Base-by-base conservation (phyloP, 345 rosid species). In the Firmiana major region DNA sequence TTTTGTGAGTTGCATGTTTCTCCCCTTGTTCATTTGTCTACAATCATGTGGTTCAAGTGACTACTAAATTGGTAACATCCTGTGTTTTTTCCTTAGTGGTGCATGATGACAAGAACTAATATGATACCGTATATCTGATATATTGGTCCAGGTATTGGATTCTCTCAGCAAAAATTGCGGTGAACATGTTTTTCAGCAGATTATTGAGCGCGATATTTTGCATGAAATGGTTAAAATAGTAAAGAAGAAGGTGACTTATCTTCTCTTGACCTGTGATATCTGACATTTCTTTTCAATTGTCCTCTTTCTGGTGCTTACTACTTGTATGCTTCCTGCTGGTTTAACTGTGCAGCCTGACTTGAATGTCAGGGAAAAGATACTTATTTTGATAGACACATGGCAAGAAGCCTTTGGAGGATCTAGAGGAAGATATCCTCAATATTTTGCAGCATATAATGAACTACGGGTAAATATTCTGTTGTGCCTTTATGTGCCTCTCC, bases 141-240 rank as follows among this genome's bases (percentile, higher is more conserved):
- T 55, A 21, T 67, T 66, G 54, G 49, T 68, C 53, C 57, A 96
- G 99, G 98, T 83, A 59, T 80, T 96, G 93, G 99, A 96, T 88
- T 87, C 99, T 57, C 81, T 96, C 66, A 92, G 97, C 88, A 96
- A 96, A 88, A 96, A 93, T 68, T 96, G 99, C 77, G 97, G 97
- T 1, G 98, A 96, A 73, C 86, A 79, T 80, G 87, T 96, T 63
- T 90, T 89, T 82, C 97, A 90, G 90, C 97, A 83, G 85, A 96
- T 96, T 26, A 82, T 86, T 16, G 99, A 96, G 80, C 97, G 99
- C 46, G 97, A 92, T 77, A 91, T 96, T 78, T 84, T 96, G 74
- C 97, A 80, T 80, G 99, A 96, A 63, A 96, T 96, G 99, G 97
- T 96, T 79, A 96, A 93, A 83, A 89, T 93, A 71, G 97, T 96